Evolutionary conservation across 2,329 filamentous ascomycete species (phyloP), one percentile per base, ranked within the genome.

Genomic region (Periconia sp.): DNA sequence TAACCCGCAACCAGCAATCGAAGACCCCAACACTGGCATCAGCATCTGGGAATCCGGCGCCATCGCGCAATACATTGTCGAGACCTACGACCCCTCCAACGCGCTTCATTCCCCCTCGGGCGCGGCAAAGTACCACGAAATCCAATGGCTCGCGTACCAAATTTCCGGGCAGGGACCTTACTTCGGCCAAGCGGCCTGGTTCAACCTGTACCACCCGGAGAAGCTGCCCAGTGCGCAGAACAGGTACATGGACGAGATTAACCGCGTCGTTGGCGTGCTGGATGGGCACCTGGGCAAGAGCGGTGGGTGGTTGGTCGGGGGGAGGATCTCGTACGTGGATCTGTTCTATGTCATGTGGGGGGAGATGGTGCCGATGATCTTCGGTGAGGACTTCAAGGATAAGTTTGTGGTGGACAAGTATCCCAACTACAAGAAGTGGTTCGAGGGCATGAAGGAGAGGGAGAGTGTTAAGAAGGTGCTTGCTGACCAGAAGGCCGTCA

Each of bases 181-280:
- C 49, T 72, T 73, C 53, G 80, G 79, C 14, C 79, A 81, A 60
- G 66, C 65, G 0, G 68, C 64, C 27, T 81, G 77, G 77, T 57
- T 63, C 53, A 45, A 45, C 40, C 40, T 52, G 9, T 76, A 73
- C 52, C 74, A 80, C 62, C 65, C 64, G 0, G 77, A 81, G 52
- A 76, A 75, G 55, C 33, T 80, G 18, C 68, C 63, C 0, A 74
- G 70, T 15, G 79, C 77, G 6, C 64, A 76, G 19, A 73, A 78
- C 6, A 74, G 79, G 17, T 82, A 81, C 60, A 50, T 61, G 17
- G 72, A 73, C 23, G 79, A 82, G 57, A 65, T 77, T 49, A 66
- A 70, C 27, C 77, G 80, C 43, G 71, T 82, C 14, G 64, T 72
- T 6, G 70, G 70, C 15, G 78, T 82, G 6, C 63, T 82, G 13